phyloP scores from a whole-genome alignment of 345 rosid genomes.

The Noccaea bulbosa region DNA sequence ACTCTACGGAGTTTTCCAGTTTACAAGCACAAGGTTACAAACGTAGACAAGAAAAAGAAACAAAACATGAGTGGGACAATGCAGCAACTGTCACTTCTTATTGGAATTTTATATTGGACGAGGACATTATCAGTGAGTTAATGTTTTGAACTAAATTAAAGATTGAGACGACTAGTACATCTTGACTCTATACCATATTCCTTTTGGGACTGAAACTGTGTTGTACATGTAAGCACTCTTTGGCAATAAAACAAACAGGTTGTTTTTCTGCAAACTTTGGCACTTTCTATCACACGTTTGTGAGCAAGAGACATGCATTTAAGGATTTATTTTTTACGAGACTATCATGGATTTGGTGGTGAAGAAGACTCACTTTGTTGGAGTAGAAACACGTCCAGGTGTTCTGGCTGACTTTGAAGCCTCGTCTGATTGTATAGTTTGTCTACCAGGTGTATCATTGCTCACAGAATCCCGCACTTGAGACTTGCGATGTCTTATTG shows the following conservation, averaged over 20 bases:
- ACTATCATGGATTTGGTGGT: conserved; percentile 11
- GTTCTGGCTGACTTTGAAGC: conserved; percentile 54
- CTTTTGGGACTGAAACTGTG: conserved; percentile 17
- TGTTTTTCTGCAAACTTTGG: conserved; percentile 24
- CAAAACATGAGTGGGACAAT: conserved; percentile 5
- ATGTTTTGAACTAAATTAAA: not conserved
- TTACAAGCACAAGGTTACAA: not conserved
- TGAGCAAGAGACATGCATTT: conserved; percentile 21
- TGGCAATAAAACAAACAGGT: conserved; percentile 4
- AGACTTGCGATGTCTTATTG: conserved; percentile 64
- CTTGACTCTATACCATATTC: conserved; percentile 11
- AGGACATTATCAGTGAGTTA: conserved; percentile 5
- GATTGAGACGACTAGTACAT: conserved; percentile 7
- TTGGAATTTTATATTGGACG: conserved; percentile 1
- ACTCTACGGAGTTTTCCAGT: no score
- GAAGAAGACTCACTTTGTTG: conserved; percentile 54
- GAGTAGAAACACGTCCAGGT: conserved; percentile 61
- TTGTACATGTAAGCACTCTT: not conserved
- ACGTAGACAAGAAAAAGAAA: conserved; percentile 21
- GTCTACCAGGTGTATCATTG: conserved; percentile 54
- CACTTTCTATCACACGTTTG: conserved; percentile 11
- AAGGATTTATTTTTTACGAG: conserved; percentile 7
- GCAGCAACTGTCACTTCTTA: conserved; percentile 19
- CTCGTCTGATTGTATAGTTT: conserved; percentile 48
- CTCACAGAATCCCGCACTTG: conserved; percentile 47